Percentiles rank a stretch among this genome's conserved stretches.
These are phyloP conservation scores for Eustoma russellianum DNA, from an alignment of 257 asterid species.

Conservation along the genomic window DNA sequence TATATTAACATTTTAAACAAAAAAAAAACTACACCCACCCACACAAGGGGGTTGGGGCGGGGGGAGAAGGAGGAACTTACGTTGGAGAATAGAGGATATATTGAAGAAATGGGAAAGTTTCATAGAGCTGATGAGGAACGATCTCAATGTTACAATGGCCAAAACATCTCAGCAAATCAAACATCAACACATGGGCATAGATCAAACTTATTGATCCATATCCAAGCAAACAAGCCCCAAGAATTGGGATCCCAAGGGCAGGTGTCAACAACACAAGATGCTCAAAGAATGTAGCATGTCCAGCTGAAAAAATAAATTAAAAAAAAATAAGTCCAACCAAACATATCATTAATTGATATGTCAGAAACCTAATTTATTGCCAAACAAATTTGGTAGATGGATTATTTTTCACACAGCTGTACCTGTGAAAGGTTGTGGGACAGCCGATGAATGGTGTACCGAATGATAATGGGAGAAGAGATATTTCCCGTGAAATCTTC, in stretches of 20 bases:
- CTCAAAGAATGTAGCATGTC: slow-evolving; percentile 68
- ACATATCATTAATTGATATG: too few species aligned
- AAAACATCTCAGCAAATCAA: slow-evolving; percentile 64
- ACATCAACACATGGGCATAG: slow-evolving; percentile 49
- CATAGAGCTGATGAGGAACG: slow-evolving; percentile 61
- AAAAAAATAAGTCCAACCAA: not conserved
- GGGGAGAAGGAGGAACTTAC: slow-evolving; percentile 37
- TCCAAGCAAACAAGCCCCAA: slow-evolving; percentile 50
- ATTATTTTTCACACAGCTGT: not conserved
- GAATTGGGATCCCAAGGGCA: slow-evolving; percentile 58
- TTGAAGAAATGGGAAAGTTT: slow-evolving; percentile 43
- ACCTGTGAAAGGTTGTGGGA: slow-evolving; percentile 82
- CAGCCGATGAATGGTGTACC: slow-evolving; percentile 71
- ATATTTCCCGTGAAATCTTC: slow-evolving; percentile 49
- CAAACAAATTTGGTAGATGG: too few species aligned
- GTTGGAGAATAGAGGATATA: slow-evolving; percentile 72
- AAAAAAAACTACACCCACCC: too few species aligned
- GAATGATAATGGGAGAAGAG: slow-evolving; percentile 58
- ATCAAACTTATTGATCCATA: slow-evolving; percentile 59
- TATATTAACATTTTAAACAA: too few species aligned
- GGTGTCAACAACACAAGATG: slow-evolving; percentile 40
- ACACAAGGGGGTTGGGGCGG: too few species aligned
- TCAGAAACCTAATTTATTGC: too few species aligned
- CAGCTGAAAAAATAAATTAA: slow-evolving; percentile 51
- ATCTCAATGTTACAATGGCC: slow-evolving; percentile 86